Evolutionary conservation across 176 grass and related monocot genomes (phyloP), one percentile per base, ranked within the genome.

Genomic region (Elymus sibiricus): DNA sequence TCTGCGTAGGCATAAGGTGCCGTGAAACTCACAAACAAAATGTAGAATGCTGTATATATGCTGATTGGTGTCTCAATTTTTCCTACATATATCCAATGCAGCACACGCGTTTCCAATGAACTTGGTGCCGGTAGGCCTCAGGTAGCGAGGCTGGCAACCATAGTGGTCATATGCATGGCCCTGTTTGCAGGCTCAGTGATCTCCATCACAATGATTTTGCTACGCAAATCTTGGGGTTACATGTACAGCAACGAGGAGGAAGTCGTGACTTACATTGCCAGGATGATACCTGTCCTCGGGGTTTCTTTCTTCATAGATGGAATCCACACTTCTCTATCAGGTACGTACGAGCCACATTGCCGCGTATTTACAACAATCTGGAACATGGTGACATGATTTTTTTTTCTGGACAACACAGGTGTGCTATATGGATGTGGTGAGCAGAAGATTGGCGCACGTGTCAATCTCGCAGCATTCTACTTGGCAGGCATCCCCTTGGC

Each of bases 401-500:
- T 22, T 35, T 25, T 1, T 43, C 21, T 43, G 2, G 42, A 59
- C 7, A 58, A 65, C 17, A 21, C 86, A 88, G 86, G 86, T 1
- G 63, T 88, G 1, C 37, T 83, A 2, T 83, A 73, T 6, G 80
- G 86, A 17, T 88, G 86, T 11, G 86, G 86, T 4, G 22, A 77
- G 74, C 86, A 83, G 55, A 88, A 83, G 28, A 49, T 70, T 1
- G 86, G 86, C 0, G 86, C 86, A 47, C 37, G 27, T 1, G 73
- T 88, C 0, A 88, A 88, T 37, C 80, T 83, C 6, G 64, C 63
- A 1, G 80, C 80, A 0, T 88, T 78, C 80, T 88, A 88, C 86
- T 15, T 88, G 21, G 14, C 31, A 37, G 79, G 86, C 21, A 87
- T 87, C 6, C 86, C 86, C 4, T 35, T 88, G 80, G 72, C 80